Evolutionary conservation across 257 asterid genomes (phyloP).

Genomic region (Ophiorrhiza pumila): DNA sequence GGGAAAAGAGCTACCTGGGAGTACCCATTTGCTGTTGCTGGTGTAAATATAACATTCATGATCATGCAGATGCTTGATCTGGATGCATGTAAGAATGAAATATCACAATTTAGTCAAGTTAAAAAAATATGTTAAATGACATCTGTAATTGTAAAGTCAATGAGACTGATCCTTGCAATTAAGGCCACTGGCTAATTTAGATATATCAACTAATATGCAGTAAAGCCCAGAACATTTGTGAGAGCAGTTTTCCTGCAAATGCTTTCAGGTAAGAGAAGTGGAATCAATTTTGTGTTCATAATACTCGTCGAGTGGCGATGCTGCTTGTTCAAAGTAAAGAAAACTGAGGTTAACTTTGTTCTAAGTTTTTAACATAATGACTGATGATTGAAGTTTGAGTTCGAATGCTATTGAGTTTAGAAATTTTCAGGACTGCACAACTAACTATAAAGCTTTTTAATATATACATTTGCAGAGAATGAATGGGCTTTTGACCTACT

Average conservation of each 20-base stretch:
- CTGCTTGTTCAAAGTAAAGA: background rate
- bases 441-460: background rate
- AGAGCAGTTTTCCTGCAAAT: slow-evolving; percentile 59
- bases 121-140: background rate
- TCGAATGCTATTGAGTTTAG: too few species aligned
- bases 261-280: slow-evolving; percentile 53
- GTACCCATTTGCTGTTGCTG: slow-evolving; percentile 93
- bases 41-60: slow-evolving; percentile 83
- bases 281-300: background rate
- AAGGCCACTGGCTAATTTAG: slow-evolving; percentile 24
- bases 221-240: slow-evolving; percentile 57
- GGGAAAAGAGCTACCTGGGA: slow-evolving; percentile 86
- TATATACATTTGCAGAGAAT: slow-evolving; percentile 58
- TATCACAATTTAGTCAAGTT: background rate
- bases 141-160: background rate
- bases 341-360: background rate
- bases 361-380: background rate
- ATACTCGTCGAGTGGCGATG: too few species aligned
- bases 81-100: slow-evolving; percentile 55
- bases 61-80: slow-evolving; percentile 84
- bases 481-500: slow-evolving; percentile 85
- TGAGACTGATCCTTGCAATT: slow-evolving; percentile 2
- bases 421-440: background rate
- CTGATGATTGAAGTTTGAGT: background rate
- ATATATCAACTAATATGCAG: slow-evolving; percentile 43